Percentiles rank a stretch among this genome's conserved stretches.
Conservation (phyloP, 83 land plant genomes). For the Thuja plicata region DNA sequence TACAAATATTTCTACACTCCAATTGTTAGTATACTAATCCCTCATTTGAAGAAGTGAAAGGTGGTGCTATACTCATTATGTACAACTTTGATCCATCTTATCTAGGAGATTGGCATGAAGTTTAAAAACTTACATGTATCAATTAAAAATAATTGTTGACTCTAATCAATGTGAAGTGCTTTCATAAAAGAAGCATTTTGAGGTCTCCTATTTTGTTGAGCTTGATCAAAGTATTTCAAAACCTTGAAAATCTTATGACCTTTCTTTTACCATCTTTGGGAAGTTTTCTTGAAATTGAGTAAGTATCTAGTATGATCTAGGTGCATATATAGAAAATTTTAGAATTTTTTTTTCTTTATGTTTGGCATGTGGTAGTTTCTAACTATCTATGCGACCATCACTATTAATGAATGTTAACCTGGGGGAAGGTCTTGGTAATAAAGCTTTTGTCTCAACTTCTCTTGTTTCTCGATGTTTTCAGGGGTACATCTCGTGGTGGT, state of each 20-base stretch:
- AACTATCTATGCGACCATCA: background rate
- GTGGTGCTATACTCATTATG: no score
- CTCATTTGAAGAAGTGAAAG: no score
- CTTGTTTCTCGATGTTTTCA: conserved; percentile 18
- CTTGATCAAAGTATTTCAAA: no score
- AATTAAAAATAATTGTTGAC: no score
- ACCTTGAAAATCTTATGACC: background rate
- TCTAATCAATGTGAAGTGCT: no score
- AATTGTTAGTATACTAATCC: no score
- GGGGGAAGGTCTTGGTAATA: background rate
- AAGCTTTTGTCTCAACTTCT: background rate
- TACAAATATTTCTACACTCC: no score
- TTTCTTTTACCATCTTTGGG: background rate
- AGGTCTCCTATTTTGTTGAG: background rate
- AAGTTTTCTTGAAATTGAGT: background rate
- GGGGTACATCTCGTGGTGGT: conserved; percentile 75
- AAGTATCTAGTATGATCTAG: background rate
- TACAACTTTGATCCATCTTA: no score
- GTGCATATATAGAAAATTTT: background rate
- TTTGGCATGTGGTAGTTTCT: background rate
- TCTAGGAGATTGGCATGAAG: no score
- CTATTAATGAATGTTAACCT: background rate
- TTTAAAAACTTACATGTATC: no score
- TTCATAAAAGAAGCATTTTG: background rate
- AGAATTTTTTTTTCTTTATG: background rate